These are phyloP conservation scores for Ambrosiella cleistominuta DNA, from an alignment of 2,329 filamentous ascomycete genomes.

Conservation along the genomic window DNA sequence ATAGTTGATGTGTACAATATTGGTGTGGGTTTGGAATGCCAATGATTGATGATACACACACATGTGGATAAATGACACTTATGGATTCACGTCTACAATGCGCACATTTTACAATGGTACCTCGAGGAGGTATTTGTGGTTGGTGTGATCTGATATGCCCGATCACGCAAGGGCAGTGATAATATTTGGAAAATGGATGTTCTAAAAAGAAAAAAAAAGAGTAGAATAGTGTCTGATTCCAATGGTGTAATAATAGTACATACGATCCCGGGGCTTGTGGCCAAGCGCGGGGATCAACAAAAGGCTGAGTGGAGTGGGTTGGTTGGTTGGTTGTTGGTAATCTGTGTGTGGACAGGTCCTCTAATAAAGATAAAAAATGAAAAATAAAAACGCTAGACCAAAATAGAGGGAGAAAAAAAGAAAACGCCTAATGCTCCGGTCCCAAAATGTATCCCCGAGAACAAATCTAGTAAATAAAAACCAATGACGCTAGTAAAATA, in stretches of 20 bases:
- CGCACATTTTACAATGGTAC: not conserved
- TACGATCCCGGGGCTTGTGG: not conserved
- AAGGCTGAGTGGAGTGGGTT: constrained; percentile 5
- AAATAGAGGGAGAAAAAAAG: not conserved
- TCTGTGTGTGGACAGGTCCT: not conserved
- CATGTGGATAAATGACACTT: not conserved
- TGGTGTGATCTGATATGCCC: constrained; percentile 4
- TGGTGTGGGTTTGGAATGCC: no score
- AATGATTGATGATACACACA: not conserved
- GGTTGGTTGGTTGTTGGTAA: not conserved
- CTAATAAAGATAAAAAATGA: not conserved
- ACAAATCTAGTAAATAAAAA: constrained; percentile 2
- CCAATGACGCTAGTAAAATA: not conserved
- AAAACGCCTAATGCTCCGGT: constrained; percentile 6
- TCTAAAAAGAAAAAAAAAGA: not conserved
- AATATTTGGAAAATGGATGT: not conserved
- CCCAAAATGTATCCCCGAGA: constrained; percentile 5
- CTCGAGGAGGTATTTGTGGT: not conserved
- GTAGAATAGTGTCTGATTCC: not conserved
- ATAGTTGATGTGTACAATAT: not conserved
- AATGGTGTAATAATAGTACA: constrained; percentile 4
- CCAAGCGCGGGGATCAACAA: not conserved
- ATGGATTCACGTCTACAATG: not conserved
- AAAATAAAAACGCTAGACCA: not conserved
- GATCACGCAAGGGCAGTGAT: constrained; percentile 3